Base-by-base conservation (phyloP, 352 stramenopile genomes). In the Phytophthora citricola region DNA sequence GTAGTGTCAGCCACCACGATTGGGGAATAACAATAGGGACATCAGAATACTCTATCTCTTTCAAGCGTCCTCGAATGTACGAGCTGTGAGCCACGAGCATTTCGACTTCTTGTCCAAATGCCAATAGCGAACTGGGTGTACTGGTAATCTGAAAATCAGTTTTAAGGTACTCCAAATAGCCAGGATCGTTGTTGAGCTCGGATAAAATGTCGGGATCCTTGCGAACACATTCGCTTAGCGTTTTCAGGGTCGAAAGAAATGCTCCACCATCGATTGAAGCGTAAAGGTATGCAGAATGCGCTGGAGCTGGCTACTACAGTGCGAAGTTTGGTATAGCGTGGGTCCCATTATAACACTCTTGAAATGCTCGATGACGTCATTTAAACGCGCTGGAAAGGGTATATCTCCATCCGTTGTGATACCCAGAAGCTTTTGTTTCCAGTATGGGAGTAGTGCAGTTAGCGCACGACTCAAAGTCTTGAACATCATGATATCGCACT, bases 1-100 rank as follows among this genome's bases (percentile, higher is more conserved):
- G 69, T 20, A 89, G 73, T 29, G 40, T 56, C 17, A 86, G 41
- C 79, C 79, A 89, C 79, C 79, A 89, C 2, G 70, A 58, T 45
- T 62, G 12, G 69, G 81, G 11, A 22, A 59, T 53, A 12, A 22
- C 12, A 3, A 43, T 40, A 27, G 54, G 12, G n/a, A 26, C 15
- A 36, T 58, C 46, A 32, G 34, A 41, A 2, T 51, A 12, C 38
- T 38, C 45, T 11, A 45, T 44, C 17, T 78, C 75, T n/a, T 85
- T 69, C 10, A 89, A 56, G 39, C 78, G 71, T 32, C 71, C 75
- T 63, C 69, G 73, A 36, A 89, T 45, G 12, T 79, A 65, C 12
- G 71, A 63, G 12, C 63, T 72, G 53, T 87, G 78, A 36, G 76
- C 48, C 1, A 71, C 75, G n/a, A 89, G 45, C 77, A 78, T 85